A percentile compares a stretch with the other conserved stretches of the same genome.
Conservation (phyloP, 75 land plant genomes). For the Sequoiadendron giganteum region DNA sequence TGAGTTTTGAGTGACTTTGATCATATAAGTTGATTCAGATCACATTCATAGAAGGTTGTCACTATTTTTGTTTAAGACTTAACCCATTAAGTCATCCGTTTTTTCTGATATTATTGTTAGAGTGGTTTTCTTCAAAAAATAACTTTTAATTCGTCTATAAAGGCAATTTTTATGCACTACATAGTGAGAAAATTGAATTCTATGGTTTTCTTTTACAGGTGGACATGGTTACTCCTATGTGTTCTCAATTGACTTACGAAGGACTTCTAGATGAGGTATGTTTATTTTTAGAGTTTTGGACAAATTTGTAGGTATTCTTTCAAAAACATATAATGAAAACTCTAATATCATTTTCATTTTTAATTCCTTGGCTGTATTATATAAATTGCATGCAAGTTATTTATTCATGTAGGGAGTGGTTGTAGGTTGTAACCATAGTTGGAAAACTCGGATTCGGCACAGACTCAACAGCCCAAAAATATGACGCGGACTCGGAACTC, state of each 20-base stretch:
- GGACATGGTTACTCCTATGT: conserved; percentile 98
- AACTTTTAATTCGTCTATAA: neutral
- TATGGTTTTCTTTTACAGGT: conserved; percentile 47
- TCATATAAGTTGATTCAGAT: neutral
- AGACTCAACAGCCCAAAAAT: too few relatives aligned
- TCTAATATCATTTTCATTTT: neutral
- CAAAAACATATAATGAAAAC: neutral
- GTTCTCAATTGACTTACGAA: conserved; percentile 95
- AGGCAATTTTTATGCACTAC: neutral
- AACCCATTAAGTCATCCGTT: neutral
- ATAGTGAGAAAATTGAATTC: neutral
- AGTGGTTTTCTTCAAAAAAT: neutral
- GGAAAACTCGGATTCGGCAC: too few relatives aligned
- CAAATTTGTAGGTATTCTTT: neutral
- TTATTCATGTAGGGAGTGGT: too few relatives aligned
- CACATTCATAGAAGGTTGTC: neutral
- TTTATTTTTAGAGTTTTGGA: neutral
- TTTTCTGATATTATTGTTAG: neutral
- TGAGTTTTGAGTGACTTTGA: neutral
- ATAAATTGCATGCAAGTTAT: too few relatives aligned
- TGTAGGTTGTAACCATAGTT: too few relatives aligned
- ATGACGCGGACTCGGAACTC: too few relatives aligned
- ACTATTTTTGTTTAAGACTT: neutral
- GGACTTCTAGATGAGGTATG: conserved; percentile 97
- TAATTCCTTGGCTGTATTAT: neutral